Conservation (phyloP, 345 rosid genomes). For the Eucalyptus cloeziana region DNA sequence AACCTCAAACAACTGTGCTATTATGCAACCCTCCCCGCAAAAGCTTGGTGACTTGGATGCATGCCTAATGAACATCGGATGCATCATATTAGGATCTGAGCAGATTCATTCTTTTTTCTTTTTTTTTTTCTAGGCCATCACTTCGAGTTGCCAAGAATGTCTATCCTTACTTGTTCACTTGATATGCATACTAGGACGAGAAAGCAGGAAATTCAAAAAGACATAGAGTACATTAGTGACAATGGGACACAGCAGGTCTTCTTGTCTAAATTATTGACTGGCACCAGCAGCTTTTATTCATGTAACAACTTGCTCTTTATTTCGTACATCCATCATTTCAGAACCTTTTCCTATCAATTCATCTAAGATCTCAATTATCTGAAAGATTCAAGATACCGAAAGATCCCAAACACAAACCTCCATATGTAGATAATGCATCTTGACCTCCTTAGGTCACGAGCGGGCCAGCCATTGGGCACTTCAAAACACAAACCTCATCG, state of each 20-base stretch:
- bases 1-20: constrained; percentile 59
- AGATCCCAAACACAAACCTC: neutral
- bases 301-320: constrained; percentile 54
- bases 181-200: neutral
- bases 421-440: neutral
- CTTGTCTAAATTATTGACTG: constrained; percentile 89
- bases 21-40: constrained; percentile 81
- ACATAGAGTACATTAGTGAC: constrained; percentile 48
- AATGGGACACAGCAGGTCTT: constrained; percentile 56
- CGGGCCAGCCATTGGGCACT: neutral
- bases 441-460: neutral
- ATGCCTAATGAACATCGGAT: constrained; percentile 31
- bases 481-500: constrained; percentile 26
- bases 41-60: constrained; percentile 90
- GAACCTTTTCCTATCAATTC: constrained; percentile 75
- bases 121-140: neutral
- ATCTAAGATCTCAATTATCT: constrained; percentile 51
- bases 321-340: constrained; percentile 80
- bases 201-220: neutral
- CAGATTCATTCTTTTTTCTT: neutral
- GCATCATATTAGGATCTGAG: neutral
- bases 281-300: constrained; percentile 93
- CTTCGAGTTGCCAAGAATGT: neutral
- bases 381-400: neutral
- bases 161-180: neutral